Evolutionary conservation across 2,329 filamentous ascomycete species (phyloP), one percentile per base, ranked within the genome.

Genomic region (Epichloe sibirici): DNA sequence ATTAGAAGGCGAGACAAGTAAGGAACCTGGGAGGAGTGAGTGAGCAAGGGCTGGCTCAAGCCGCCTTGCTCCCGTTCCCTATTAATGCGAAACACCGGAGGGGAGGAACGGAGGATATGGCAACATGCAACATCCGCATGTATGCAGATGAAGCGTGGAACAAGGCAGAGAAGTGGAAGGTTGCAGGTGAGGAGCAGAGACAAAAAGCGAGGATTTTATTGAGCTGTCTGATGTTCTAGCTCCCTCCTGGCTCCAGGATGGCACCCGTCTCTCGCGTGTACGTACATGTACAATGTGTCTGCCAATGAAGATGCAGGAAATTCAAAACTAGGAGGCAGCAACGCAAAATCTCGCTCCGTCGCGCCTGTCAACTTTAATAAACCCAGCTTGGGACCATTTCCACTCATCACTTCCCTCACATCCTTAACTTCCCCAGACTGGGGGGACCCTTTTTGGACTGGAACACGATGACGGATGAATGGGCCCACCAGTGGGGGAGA

Each of bases 281-380:
- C 17, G 17, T 21, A 21, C 28, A 8, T 31, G 28, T 31, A 23
- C 37, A 49, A 28, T 13, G 45, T 38, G 35, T 31, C 53, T 55
- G 49, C 51, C 53, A 56, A 52, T 53, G 53, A 39, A 37, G 53
- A 52, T 48, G 38, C 39, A 46, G 45, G 39, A 37, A 52, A 47
- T 43, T 48, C 46, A 31, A 39, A 23, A 6, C 17, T 46, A 48
- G 47, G 51, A 51, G 25, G 51, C 45, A 51, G 37, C 39, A 39
- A 52, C 43, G 31, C 17, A 37, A 39, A 47, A 8, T n/a, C 38
- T 47, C 28, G 45, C 45, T 42, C 42, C 9, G 49, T 54, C 45
- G 53, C 42, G 40, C 48, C 48, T 51, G 21, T 34, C 43, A 51
- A 46, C 25, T 45, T 12, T 5, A n/a, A 48, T 5, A n/a, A 48